These are phyloP conservation scores for Cicer chorassanicum DNA, from an alignment of 306 rosid genomes.

Conservation along the genomic window DNA sequence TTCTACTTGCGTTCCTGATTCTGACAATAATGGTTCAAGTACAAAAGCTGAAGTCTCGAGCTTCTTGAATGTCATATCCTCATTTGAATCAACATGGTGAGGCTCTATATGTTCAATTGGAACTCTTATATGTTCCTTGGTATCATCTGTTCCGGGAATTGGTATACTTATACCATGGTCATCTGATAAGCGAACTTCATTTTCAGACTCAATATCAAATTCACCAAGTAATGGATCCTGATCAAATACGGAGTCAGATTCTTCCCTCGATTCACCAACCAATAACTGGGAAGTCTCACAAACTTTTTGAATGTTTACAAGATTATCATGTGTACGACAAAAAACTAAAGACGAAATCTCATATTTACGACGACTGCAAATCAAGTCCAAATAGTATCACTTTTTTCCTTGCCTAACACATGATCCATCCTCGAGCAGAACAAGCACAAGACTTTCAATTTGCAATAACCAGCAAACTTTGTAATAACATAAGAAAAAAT, in stretches of 20 bases:
- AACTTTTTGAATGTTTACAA: slow-evolving; percentile 74
- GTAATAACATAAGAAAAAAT: slow-evolving; percentile 68
- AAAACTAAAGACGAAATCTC: slow-evolving; percentile 78
- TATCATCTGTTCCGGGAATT: slow-evolving; percentile 33
- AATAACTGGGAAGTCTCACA: slow-evolving; percentile 69
- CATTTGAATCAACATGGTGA: slow-evolving; percentile 43
- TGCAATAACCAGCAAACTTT: slow-evolving; percentile 68
- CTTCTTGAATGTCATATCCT: slow-evolving; percentile 52
- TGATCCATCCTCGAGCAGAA: slow-evolving; percentile 98
- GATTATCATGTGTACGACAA: slow-evolving; percentile 72
- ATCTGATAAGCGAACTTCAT: slow-evolving; percentile 64
- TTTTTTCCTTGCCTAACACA: slow-evolving; percentile 64
- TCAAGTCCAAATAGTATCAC: slow-evolving; percentile 66
- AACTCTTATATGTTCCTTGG: slow-evolving; percentile 49
- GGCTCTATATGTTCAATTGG: slow-evolving; percentile 50
- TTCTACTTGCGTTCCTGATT: slow-evolving; percentile 45
- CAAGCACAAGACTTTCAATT: slow-evolving; percentile 72
- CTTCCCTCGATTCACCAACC: slow-evolving; percentile 68
- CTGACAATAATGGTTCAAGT: slow-evolving; percentile 45
- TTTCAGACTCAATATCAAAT: slow-evolving; percentile 78
- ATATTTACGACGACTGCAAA: slow-evolving; percentile 69
- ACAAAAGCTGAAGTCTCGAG: slow-evolving; percentile 47
- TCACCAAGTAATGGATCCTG: slow-evolving; percentile 58
- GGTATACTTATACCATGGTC: slow-evolving; percentile 50
- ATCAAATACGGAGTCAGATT: slow-evolving; percentile 52